A percentile compares a stretch with the other conserved stretches of the same genome.
phyloP scores from a whole-genome alignment of 768 basidiomycete species.

The Nevesoporus exiguus region DNA sequence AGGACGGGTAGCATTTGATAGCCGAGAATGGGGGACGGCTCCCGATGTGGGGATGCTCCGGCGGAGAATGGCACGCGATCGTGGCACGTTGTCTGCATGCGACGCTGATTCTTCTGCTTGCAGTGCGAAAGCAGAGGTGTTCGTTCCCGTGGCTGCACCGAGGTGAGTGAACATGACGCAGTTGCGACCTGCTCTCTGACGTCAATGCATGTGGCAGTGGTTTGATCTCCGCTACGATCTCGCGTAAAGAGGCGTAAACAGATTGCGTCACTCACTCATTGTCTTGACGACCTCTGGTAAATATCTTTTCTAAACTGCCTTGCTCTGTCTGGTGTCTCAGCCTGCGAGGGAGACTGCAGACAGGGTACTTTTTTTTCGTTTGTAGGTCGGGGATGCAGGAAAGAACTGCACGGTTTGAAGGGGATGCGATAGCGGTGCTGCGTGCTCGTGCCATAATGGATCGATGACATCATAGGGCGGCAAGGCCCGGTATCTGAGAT shows the following conservation, averaged over 20 bases:
- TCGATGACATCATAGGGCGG: constrained; percentile 32
- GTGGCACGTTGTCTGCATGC: constrained; percentile 10
- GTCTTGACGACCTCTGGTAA: constrained; percentile 30
- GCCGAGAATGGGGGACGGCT: constrained; percentile 15
- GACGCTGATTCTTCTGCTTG: constrained; percentile 16
- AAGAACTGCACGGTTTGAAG: neutral
- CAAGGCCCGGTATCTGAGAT: constrained; percentile 33
- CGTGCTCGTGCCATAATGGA: constrained; percentile 7
- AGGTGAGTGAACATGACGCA: constrained; percentile 51
- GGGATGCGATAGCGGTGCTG: neutral
- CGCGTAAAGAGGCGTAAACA: constrained; percentile 38
- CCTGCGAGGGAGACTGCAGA: too few relatives aligned
- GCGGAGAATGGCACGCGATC: constrained; percentile 11
- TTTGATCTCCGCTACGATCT: constrained; percentile 59
- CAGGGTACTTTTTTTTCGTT: too few relatives aligned
- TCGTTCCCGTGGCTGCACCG: constrained; percentile 80
- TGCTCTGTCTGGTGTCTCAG: neutral
- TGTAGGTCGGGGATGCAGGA: neutral
- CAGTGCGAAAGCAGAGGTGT: constrained; percentile 81
- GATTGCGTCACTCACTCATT: constrained; percentile 30
- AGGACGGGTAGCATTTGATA: constrained; percentile 3
- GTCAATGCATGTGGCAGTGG: constrained; percentile 41
- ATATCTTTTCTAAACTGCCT: neutral
- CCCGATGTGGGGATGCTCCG: constrained; percentile 11
- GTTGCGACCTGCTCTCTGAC: constrained; percentile 16